Evolutionary conservation across 345 rosid genomes (phyloP), one percentile per base, ranked within the genome.

Genomic region (Schrenkiella parvula): DNA sequence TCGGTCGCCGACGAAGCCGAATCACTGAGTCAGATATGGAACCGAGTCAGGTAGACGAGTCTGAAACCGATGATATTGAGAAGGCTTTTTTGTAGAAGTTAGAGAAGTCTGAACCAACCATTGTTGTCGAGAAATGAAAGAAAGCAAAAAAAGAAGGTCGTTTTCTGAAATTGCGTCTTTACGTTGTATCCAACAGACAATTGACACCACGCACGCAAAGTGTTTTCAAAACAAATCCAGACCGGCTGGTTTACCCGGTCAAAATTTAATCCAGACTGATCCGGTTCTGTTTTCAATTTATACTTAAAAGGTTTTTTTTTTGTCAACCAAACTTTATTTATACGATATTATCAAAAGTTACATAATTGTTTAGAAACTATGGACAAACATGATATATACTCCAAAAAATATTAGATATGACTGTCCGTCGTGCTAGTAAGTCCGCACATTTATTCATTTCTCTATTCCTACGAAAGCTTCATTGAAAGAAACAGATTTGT

Each of bases 131-230:
- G 32, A 14, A 52, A 25, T 50, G 9, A n/a, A n/a, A 15, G 15
- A 5, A 39, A 11, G 18, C 23, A 22, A 13, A 50, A 47, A 4
- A 28, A 0, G 5, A 38, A 8, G 22, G 66, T 65, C 66, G 72
- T 25, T 56, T 26, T 57, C 71, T 3, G 29, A 73, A 73, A 43
- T n/a, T 12, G 42, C 13, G 78, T 56, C 78, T 65, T 56, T 46
- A 57, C 66, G 42, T 59, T 66, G 72, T 66, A 65, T 14, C 78
- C 67, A 74, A 65, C 3, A 48, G 65, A 3, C 58, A 43, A 13
- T 32, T 2, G 70, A 48, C 56, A 51, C 29, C 56, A 23, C 6
- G 28, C 4, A 46, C 51, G 5, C n/a, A 39, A 19, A 9, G 28
- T 48, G 53, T 48, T 48, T 48, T 48, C 54, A 4, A 19, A 19